phyloP scores from a whole-genome alignment of 805 yeast genomes.

The Scheffersomyces stipitis region DNA sequence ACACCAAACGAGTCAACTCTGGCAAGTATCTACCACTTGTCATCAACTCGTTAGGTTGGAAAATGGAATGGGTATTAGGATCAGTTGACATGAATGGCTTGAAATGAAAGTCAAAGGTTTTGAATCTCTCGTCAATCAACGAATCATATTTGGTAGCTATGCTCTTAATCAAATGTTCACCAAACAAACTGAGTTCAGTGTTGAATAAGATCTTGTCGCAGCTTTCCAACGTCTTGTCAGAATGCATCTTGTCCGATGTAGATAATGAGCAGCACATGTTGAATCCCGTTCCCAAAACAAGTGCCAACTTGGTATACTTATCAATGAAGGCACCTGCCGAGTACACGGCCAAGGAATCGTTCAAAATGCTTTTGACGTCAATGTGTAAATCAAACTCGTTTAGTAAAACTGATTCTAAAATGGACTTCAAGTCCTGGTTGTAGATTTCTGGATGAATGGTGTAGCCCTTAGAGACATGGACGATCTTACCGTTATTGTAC shows the following conservation, averaged over 20 bases:
- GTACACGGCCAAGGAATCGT: slow-evolving; percentile 67
- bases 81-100: slow-evolving; percentile 32
- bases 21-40: slow-evolving; percentile 58
- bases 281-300: slow-evolving; percentile 71
- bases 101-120: slow-evolving; percentile 16
- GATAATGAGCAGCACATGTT: slow-evolving; percentile 50
- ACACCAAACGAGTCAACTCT: slow-evolving; percentile 48
- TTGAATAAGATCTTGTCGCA: slow-evolving; percentile 35
- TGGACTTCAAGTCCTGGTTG: slow-evolving; percentile 38
- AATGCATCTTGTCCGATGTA: slow-evolving; percentile 16
- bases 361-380: slow-evolving; percentile 48
- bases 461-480: slow-evolving; percentile 64
- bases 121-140: slow-evolving; percentile 35
- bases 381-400: slow-evolving; percentile 23
- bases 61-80: slow-evolving; percentile 27
- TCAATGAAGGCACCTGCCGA: slow-evolving; percentile 49
- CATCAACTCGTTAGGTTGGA: slow-evolving; percentile 58
- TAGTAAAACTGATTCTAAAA: slow-evolving; percentile 37
- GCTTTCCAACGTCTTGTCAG: slow-evolving; percentile 7
- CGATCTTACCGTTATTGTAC: slow-evolving; percentile 46
- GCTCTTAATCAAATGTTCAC: slow-evolving; percentile 30
- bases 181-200: slow-evolving; percentile 59
- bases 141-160: slow-evolving; percentile 40
- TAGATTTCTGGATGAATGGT: slow-evolving; percentile 41
- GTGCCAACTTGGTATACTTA: slow-evolving; percentile 42